Conservation (phyloP, 2,329 filamentous ascomycete genomes). For the Cryphonectria nitschkei region DNA sequence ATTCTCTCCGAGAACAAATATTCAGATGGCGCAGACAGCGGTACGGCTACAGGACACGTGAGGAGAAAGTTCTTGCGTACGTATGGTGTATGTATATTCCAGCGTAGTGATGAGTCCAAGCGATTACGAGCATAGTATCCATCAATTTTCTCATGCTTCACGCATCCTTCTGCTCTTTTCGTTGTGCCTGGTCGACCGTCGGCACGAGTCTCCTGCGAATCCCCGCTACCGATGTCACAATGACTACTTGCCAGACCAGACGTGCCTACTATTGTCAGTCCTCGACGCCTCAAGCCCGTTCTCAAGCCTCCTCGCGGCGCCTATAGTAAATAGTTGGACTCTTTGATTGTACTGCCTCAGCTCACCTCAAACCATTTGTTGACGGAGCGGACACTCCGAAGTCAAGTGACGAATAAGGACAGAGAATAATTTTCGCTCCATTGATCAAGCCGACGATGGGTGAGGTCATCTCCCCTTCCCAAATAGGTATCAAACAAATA, state of each 20-base stretch:
- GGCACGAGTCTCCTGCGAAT: background rate
- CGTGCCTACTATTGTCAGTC: background rate
- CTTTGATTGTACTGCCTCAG: background rate
- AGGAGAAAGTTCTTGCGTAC: background rate
- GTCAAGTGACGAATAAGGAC: background rate
- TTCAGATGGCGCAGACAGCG: background rate
- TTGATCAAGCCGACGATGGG: slow-evolving; percentile 5
- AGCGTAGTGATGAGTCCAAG: slow-evolving; percentile 2
- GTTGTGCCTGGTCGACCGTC: no score
- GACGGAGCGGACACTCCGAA: background rate
- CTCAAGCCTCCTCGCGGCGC: background rate
- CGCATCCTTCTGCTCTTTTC: background rate
- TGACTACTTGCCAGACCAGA: background rate
- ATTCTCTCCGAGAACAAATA: background rate
- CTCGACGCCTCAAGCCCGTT: background rate
- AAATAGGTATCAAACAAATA: slow-evolving; percentile 15
- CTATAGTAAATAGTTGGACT: background rate
- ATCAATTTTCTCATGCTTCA: background rate
- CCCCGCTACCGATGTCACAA: background rate
- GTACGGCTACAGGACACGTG: background rate
- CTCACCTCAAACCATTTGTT: background rate
- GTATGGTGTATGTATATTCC: background rate
- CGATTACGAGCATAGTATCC: background rate
- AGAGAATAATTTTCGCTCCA: background rate
- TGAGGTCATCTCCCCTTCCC: background rate